Evolutionary conservation across 768 basidiomycete species (phyloP).

Genomic region (Lactifluus hygrophoroides): DNA sequence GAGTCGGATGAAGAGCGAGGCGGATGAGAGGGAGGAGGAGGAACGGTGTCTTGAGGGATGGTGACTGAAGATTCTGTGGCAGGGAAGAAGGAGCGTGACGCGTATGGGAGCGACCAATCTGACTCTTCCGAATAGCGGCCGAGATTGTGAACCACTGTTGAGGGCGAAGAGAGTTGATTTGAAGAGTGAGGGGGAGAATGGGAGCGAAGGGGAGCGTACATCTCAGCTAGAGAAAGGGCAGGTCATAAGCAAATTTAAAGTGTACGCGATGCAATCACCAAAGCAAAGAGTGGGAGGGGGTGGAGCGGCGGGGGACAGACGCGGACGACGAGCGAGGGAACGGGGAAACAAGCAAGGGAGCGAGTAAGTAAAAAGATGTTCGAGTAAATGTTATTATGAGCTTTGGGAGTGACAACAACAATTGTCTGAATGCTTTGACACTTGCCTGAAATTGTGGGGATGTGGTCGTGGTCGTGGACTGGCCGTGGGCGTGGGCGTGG

Average conservation of each 20-base stretch:
- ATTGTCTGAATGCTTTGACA: no score
- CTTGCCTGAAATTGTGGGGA: no score
- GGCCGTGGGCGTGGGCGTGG: background rate
- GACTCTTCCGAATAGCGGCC: constrained; percentile 21
- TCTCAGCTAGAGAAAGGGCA: constrained; percentile 4
- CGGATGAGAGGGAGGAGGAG: constrained; percentile 29
- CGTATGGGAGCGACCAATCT: constrained; percentile 23
- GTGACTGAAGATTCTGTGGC: constrained; percentile 25
- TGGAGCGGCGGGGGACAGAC: background rate
- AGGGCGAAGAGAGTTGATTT: constrained; percentile 10
- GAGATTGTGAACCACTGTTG: constrained; percentile 9
- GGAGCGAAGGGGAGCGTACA: constrained; percentile 23
- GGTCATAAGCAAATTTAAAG: background rate
- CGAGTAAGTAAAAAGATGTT: background rate
- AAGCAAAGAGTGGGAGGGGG: background rate
- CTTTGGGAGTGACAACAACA: background rate
- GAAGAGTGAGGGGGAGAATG: constrained; percentile 20
- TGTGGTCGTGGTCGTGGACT: background rate
- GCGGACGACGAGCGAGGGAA: background rate
- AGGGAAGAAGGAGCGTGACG: constrained; percentile 21
- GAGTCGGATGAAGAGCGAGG: constrained; percentile 34
- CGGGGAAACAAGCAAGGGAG: background rate
- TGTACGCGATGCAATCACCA: background rate
- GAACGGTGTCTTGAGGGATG: constrained; percentile 22
- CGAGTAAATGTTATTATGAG: background rate